phyloP scores from a whole-genome alignment of 306 rosid species.

The Carpinus fangiana region DNA sequence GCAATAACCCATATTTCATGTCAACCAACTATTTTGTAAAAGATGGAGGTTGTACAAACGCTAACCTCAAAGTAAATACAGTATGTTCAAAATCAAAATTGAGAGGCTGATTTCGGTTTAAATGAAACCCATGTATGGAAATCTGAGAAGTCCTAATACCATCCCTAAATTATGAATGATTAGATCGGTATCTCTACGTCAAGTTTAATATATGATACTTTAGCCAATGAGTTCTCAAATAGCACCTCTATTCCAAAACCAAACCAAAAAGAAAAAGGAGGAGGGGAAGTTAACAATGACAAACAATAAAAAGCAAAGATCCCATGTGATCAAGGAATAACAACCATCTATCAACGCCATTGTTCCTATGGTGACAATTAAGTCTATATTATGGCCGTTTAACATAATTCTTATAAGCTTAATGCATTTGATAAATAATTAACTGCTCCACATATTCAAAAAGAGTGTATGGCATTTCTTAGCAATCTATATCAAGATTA shows the following conservation, averaged over 20 bases:
- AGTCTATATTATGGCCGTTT: background rate
- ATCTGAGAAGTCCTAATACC: background rate
- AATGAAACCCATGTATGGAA: background rate
- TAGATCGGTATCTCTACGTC: background rate
- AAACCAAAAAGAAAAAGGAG: no score
- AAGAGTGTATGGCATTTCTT: no score
- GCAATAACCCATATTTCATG: background rate
- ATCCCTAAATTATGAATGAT: background rate
- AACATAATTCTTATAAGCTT: background rate
- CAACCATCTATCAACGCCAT: background rate
- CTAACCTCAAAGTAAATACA: background rate
- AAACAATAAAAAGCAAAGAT: background rate
- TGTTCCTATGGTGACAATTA: background rate
- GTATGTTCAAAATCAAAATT: background rate
- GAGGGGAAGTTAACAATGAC: no score
- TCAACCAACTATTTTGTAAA: background rate
- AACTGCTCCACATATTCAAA: no score
- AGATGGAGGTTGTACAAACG: background rate
- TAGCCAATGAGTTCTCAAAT: background rate
- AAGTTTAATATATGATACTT: background rate
- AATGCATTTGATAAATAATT: no score
- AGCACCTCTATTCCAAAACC: background rate
- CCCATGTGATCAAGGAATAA: background rate
- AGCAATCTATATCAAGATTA: no score
- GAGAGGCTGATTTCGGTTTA: background rate